phyloP scores from a whole-genome alignment of 2,329 filamentous ascomycete genomes.

The Diplocarpon mali region DNA sequence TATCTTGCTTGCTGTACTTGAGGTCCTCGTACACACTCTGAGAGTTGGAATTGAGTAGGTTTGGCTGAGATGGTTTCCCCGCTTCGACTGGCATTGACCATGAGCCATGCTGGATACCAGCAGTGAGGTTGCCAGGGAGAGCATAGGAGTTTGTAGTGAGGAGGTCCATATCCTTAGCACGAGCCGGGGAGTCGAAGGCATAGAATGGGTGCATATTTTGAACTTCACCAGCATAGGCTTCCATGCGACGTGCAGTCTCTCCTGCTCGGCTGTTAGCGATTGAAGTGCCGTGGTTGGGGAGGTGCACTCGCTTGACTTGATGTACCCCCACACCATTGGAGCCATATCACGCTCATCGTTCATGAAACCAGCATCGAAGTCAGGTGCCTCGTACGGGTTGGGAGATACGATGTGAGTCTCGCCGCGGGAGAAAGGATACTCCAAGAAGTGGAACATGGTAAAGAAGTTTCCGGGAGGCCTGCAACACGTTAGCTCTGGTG shows the following conservation, averaged over 20 bases:
- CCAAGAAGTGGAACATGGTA: slow-evolving; percentile 41
- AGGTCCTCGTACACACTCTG: slow-evolving; percentile 51
- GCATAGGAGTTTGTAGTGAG: slow-evolving; percentile 66
- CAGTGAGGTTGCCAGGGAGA: slow-evolving; percentile 37
- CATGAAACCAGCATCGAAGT: slow-evolving; percentile 78
- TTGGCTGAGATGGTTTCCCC: slow-evolving; percentile 35
- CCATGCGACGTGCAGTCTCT: slow-evolving; percentile 47
- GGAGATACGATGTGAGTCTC: slow-evolving; percentile 46
- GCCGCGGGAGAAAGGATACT: slow-evolving; percentile 51
- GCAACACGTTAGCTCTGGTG: too few species aligned
- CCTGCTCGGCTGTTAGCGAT: slow-evolving; percentile 44
- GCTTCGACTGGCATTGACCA: slow-evolving; percentile 53
- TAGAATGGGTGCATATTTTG: slow-evolving; percentile 58
- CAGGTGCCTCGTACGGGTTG: slow-evolving; percentile 59
- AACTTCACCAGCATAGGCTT: slow-evolving; percentile 39
- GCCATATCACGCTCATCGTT: slow-evolving; percentile 78
- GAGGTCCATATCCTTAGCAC: slow-evolving; percentile 62
- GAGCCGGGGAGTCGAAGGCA: slow-evolving; percentile 56
- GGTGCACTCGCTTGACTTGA: slow-evolving; percentile 42
- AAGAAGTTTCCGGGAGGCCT: slow-evolving; percentile 40
- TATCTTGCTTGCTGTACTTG: slow-evolving; percentile 52
- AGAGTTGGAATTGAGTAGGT: slow-evolving; percentile 51
- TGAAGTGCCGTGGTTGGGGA: slow-evolving; percentile 28
- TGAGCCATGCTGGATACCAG: slow-evolving; percentile 37
- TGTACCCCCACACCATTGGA: slow-evolving; percentile 62